Evolutionary conservation across 2,329 filamentous ascomycete species (phyloP).

Genomic region (Catunica adiposa): DNA sequence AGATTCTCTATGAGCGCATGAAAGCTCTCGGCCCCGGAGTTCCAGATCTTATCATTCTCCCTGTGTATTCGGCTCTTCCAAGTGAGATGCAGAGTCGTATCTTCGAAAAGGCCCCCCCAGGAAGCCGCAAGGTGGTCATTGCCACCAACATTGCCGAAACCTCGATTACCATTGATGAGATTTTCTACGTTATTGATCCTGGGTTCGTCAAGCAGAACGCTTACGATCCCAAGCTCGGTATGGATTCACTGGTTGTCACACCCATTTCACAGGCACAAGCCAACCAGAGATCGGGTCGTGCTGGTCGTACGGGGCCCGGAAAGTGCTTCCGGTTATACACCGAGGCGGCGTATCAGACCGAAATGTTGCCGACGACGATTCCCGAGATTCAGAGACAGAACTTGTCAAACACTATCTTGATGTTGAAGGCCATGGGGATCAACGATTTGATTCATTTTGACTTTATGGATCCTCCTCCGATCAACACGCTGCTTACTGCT

Average conservation of each 20-base stretch:
- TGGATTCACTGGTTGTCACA: constrained; percentile 91
- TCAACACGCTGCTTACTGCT: constrained; percentile 93
- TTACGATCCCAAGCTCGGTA: constrained; percentile 90
- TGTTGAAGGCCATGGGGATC: constrained; percentile 98
- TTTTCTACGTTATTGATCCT: constrained; percentile 93
- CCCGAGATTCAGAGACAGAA: constrained; percentile 96
- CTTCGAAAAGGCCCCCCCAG: constrained; percentile 80
- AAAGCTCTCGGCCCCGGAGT: constrained; percentile 82
- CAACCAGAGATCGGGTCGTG: constrained; percentile 82
- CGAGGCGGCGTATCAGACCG: constrained; percentile 84
- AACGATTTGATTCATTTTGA: constrained; percentile 95
- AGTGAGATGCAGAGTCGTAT: constrained; percentile 88
- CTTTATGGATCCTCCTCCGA: constrained; percentile 96
- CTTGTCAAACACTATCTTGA: constrained; percentile 78
- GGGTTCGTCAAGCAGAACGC: constrained; percentile 97
- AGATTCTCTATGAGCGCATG: constrained; percentile 89
- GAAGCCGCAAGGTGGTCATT: constrained; percentile 84
- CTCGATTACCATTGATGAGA: constrained; percentile 92
- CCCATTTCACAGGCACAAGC: constrained; percentile 95
- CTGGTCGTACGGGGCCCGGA: constrained; percentile 84
- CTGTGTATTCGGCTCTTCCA: constrained; percentile 88
- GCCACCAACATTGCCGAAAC: constrained; percentile 98
- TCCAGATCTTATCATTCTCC: constrained; percentile 80
- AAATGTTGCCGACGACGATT: constrained; percentile 92
- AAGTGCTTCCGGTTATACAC: constrained; percentile 95